Base-by-base conservation (phyloP, 148 eudicot genomes). In the Dianthus caryophyllus region DNA sequence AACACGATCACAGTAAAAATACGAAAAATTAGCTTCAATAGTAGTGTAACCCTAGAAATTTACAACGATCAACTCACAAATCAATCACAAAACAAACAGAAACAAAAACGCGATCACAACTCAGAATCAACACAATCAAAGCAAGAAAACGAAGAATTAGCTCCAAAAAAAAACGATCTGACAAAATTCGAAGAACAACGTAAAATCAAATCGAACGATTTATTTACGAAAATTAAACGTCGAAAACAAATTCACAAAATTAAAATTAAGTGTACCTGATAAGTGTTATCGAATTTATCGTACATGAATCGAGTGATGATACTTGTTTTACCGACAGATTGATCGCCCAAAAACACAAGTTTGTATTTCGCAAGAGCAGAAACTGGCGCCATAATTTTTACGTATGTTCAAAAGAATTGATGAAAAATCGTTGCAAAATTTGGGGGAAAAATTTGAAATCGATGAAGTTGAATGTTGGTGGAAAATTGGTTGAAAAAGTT, bases 221-320 rank as follows among this genome's bases (percentile, higher is more conserved):
- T 21, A 6, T 38, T 36, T 71, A 73, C 74, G 38, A 71, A 20
- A 0, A 54, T 9, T 14, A 4, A 58, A 7, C 15, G 16, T 21
- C 47, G 25, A 68, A 46, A 38, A 64, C 36, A 21, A 38, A 33
- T 33, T n/a, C 18, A 16, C 24, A 49, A 6, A 14, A 36, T 6
- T 17, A 33, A 61, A 22, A 61, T 8, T 47, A 21, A 36, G 26
- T 12, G 15, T 54, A 81, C 84, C 81, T 81, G 84, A 50, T 81
- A 81, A 13, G 84, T 81, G 18, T 78, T 81, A 27, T 81, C 84
- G 66, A 81, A 81, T 68, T 81, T 81, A 31, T 81, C 84, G 44
- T 81, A 81, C 84, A 81, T 81, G 54, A 81, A 81, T 14, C 84
- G 84, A 72, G 84, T 81, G 64, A 81, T 81, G 46, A 81, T 81